Percentiles rank a stretch among this genome's conserved stretches.
Evolutionary conservation across 768 basidiomycete genomes (phyloP).

Genomic region (Krasilnikovozyma curviuscula): DNA sequence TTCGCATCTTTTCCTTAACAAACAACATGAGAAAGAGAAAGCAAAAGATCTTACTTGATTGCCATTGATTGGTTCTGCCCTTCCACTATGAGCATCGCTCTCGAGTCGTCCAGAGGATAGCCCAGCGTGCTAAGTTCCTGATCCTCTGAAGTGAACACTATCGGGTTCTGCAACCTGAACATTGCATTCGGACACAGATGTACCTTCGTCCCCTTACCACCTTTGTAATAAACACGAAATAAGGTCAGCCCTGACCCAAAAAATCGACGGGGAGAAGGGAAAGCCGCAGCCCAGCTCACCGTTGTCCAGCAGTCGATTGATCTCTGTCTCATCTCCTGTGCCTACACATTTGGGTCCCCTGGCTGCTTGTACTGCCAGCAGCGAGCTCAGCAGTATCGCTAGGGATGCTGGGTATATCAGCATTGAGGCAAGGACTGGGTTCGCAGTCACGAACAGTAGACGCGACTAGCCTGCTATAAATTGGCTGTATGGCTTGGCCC

Average conservation of each 20-base stretch:
- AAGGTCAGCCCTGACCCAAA: slow-evolving; percentile 1
- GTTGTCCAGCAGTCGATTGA: slow-evolving; percentile 10
- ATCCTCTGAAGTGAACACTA: slow-evolving; percentile 21
- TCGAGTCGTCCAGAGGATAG: slow-evolving; percentile 18
- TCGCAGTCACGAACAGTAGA: too few relatives aligned
- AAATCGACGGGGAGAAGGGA: not conserved
- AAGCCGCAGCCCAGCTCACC: not conserved
- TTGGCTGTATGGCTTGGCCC: too few relatives aligned
- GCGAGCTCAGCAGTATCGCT: too few relatives aligned
- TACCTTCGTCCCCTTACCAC: slow-evolving; percentile 22
- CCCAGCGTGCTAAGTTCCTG: slow-evolving; percentile 26
- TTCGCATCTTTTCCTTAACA: not conserved
- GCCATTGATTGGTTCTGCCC: slow-evolving; percentile 24
- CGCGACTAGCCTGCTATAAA: too few relatives aligned
- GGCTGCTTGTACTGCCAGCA: too few relatives aligned
- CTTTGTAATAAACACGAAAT: slow-evolving; percentile 5
- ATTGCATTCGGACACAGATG: slow-evolving; percentile 24
- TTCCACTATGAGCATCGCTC: slow-evolving; percentile 25
- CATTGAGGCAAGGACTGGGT: too few relatives aligned
- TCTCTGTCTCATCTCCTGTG: slow-evolving; percentile 12
- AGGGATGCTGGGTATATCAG: too few relatives aligned
- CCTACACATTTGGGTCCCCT: slow-evolving; percentile 6
- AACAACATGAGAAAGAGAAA: not conserved
- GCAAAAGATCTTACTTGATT: slow-evolving; percentile 18
- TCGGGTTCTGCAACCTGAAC: slow-evolving; percentile 21